Conservation (phyloP, 2,329 filamentous ascomycete genomes). For the Amesomyces nigricolor region DNA sequence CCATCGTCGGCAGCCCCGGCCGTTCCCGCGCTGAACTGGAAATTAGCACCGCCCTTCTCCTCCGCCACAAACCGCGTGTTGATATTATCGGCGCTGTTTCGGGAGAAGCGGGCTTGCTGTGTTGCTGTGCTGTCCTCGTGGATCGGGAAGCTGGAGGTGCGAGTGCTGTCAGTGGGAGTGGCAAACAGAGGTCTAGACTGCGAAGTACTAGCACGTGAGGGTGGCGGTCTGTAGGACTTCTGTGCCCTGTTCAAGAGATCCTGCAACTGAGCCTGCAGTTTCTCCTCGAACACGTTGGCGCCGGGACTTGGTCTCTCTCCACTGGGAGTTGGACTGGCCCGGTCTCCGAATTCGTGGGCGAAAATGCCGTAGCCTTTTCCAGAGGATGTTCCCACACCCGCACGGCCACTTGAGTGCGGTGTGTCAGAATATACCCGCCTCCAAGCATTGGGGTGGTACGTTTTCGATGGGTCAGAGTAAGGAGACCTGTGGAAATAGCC, state of each 20-base stretch:
- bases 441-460: conserved; percentile 8
- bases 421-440: conserved; percentile 6
- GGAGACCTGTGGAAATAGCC: conserved; percentile 25
- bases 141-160: conserved; percentile 45
- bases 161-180: conserved; percentile 22
- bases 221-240: background rate
- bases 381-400: conserved; percentile 1
- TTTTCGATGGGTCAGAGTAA: conserved; percentile 7
- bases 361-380: background rate
- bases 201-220: background rate
- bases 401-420: conserved; percentile 14
- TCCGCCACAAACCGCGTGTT: conserved; percentile 55
- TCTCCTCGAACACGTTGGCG: conserved; percentile 10
- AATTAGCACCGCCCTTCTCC: conserved; percentile 35
- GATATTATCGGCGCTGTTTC: conserved; percentile 54
- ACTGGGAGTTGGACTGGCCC: conserved; percentile 25
- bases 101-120: conserved; percentile 39
- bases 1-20: conserved; percentile 27
- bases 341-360: conserved; percentile 11
- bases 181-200: no score
- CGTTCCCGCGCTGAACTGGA: conserved; percentile 48
- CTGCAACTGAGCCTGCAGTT: conserved; percentile 21
- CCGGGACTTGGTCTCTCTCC: conserved; percentile 18
- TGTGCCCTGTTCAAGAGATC: conserved; percentile 15
- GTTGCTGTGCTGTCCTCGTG: conserved; percentile 37